Conservation (phyloP, 345 rosid genomes). For the Moricandia arvensis region DNA sequence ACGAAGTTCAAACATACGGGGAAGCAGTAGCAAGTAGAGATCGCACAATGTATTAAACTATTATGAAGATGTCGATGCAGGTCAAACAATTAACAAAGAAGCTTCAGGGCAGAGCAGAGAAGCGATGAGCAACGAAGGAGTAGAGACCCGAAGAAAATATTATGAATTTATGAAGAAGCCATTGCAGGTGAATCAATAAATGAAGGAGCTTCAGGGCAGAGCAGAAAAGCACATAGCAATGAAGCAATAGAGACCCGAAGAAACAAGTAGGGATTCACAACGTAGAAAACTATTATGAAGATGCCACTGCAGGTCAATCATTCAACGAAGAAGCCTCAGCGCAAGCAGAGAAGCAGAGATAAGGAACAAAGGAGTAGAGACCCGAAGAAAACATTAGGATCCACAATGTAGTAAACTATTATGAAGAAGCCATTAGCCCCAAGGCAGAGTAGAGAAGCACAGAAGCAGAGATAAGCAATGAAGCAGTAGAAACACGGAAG, state of each 20-base stretch:
- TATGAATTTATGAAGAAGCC: background rate
- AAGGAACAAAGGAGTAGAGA: conserved; percentile 77
- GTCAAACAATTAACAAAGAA: conserved; percentile 4
- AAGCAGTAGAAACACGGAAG: conserved; percentile 74
- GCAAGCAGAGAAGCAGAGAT: conserved; percentile 47
- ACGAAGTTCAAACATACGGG: conserved; percentile 20
- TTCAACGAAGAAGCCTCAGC: conserved; percentile 7
- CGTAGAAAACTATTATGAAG: background rate
- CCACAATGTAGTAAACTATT: background rate
- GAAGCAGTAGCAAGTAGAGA: conserved; percentile 5
- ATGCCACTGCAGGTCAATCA: conserved; percentile 18
- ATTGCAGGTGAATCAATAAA: background rate
- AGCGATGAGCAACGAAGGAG: conserved; percentile 82
- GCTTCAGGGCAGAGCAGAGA: conserved; percentile 8
- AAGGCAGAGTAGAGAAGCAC: too few species aligned
- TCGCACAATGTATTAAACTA: background rate
- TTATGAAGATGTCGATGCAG: conserved; percentile 9
- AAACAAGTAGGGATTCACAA: conserved; percentile 34
- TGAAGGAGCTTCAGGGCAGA: conserved; percentile 13
- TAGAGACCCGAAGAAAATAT: conserved; percentile 41
- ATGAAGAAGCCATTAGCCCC: conserved; percentile 4
- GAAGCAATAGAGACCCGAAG: conserved; percentile 78
- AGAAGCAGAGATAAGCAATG: conserved; percentile 72
- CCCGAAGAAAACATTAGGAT: conserved; percentile 15
- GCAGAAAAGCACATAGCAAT: conserved; percentile 57